These are phyloP conservation scores for Cercophora sp. DNA, from an alignment of 495 filamentous ascomycete species.

Conservation along the genomic window DNA sequence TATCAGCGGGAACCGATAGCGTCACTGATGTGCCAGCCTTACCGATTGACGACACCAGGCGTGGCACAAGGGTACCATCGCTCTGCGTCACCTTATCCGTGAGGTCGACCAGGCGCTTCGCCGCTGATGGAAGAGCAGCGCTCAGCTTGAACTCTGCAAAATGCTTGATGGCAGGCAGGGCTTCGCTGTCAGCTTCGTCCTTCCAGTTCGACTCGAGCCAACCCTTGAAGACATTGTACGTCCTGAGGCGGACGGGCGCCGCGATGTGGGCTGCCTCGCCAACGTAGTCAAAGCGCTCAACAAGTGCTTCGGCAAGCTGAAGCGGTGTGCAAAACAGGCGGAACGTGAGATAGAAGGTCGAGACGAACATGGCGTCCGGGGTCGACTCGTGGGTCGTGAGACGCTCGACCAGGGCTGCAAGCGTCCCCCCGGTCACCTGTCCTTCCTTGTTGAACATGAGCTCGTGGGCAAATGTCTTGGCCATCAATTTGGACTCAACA, in stretches of 20 bases:
- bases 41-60: constrained; percentile 80
- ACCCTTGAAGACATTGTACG: constrained; percentile 95
- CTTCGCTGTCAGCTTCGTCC: constrained; percentile 68
- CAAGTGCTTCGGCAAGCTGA: constrained; percentile 73
- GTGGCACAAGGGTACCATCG: constrained; percentile 75
- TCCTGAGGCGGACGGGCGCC: constrained; percentile 76
- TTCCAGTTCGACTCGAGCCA: constrained; percentile 98
- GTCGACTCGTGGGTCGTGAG: constrained; percentile 91
- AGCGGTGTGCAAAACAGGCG: constrained; percentile 84
- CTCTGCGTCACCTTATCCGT: constrained; percentile 75
- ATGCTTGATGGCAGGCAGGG: constrained; percentile 66
- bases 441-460: constrained; percentile 91
- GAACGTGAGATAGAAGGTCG: constrained; percentile 96
- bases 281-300: constrained; percentile 90
- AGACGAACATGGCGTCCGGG: constrained; percentile 87
- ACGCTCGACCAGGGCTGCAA: constrained; percentile 87
- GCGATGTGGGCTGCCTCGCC: constrained; percentile 69
- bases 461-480: constrained; percentile 86
- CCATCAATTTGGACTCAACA: constrained; percentile 72
- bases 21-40: constrained; percentile 75
- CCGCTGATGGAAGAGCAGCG: constrained; percentile 66
- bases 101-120: constrained; percentile 72
- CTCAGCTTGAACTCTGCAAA: constrained; percentile 75
- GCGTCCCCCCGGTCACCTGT: constrained; percentile 86
- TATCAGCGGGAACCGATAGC: constrained; percentile 64